phyloP scores from a whole-genome alignment of 192 early-diverging fungal species.

The Coemansia aciculifera region DNA sequence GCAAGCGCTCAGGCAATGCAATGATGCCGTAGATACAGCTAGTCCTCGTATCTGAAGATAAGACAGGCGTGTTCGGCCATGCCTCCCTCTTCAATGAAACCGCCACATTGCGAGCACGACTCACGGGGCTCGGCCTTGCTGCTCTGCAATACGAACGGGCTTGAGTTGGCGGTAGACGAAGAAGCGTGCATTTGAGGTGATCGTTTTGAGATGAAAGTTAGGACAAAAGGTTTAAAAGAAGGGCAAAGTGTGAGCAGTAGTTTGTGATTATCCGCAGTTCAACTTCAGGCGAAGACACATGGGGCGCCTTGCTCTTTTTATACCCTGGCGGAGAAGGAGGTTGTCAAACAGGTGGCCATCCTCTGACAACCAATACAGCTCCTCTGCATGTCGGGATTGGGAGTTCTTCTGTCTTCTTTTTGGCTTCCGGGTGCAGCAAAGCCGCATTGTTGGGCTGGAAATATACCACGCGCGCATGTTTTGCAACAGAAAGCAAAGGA shows the following conservation, averaged over 20 bases:
- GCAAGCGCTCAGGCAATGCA: neutral
- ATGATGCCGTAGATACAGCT: neutral
- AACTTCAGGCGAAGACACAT: neutral
- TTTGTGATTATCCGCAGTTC: neutral
- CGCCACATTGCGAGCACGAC: neutral
- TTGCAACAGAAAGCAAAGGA: slow-evolving; percentile 4
- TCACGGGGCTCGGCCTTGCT: neutral
- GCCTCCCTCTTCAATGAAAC: neutral
- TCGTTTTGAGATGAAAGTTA: neutral
- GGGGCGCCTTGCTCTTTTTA: neutral
- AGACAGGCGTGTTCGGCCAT: neutral
- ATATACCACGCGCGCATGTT: neutral
- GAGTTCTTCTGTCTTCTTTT: neutral
- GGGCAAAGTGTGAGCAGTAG: neutral
- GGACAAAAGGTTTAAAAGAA: neutral
- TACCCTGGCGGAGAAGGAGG: neutral
- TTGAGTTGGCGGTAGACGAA: neutral
- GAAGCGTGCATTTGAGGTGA: neutral
- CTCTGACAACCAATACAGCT: neutral
- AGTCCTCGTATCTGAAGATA: slow-evolving; percentile 1
- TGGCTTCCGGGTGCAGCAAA: neutral
- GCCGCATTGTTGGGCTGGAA: neutral
- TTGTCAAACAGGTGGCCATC: neutral
- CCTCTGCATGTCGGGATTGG: neutral
- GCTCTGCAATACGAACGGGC: neutral